phyloP scores from a whole-genome alignment of 1,139 yeast species.

The Yamadazyma dendronema region DNA sequence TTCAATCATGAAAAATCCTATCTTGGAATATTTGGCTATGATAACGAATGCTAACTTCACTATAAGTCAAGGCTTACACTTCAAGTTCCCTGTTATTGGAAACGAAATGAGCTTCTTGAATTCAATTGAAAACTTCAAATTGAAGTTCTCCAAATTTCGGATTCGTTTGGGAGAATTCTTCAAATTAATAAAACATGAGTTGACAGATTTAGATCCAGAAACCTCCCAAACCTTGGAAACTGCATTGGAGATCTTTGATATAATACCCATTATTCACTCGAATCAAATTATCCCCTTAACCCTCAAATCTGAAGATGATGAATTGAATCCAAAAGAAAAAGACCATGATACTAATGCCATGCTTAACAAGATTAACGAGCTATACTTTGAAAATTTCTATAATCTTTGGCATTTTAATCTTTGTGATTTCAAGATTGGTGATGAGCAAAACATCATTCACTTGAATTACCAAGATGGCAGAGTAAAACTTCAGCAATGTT shows the following conservation, averaged over 20 bases:
- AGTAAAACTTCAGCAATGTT: slow-evolving; percentile 25
- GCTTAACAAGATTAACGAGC: slow-evolving; percentile 46
- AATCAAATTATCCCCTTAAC: slow-evolving; percentile 45
- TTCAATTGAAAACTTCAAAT: slow-evolving; percentile 59
- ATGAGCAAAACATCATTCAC: slow-evolving; percentile 27
- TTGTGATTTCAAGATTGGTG: slow-evolving; percentile 45
- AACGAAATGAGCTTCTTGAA: slow-evolving; percentile 67
- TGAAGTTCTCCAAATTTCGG: slow-evolving; percentile 61
- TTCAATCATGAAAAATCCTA: slow-evolving; percentile 62
- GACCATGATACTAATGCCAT: slow-evolving; percentile 19
- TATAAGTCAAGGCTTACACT: slow-evolving; percentile 68
- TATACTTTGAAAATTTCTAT: slow-evolving; percentile 61
- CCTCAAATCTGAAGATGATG: slow-evolving; percentile 13
- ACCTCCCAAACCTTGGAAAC: slow-evolving; percentile 33
- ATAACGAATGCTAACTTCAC: slow-evolving; percentile 72
- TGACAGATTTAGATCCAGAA: slow-evolving; percentile 33
- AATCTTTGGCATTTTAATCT: slow-evolving; percentile 78
- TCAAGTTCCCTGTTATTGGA: slow-evolving; percentile 68
- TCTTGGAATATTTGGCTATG: slow-evolving; percentile 67
- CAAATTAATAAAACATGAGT: slow-evolving; percentile 56
- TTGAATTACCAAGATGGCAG: slow-evolving; percentile 26
- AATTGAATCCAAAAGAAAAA: neutral
- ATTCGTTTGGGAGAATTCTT: slow-evolving; percentile 64
- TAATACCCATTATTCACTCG: slow-evolving; percentile 59
- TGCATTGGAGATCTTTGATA: slow-evolving; percentile 60